phyloP scores from a whole-genome alignment of 2,329 filamentous ascomycete genomes.

The Verruconis gallopava region DNA sequence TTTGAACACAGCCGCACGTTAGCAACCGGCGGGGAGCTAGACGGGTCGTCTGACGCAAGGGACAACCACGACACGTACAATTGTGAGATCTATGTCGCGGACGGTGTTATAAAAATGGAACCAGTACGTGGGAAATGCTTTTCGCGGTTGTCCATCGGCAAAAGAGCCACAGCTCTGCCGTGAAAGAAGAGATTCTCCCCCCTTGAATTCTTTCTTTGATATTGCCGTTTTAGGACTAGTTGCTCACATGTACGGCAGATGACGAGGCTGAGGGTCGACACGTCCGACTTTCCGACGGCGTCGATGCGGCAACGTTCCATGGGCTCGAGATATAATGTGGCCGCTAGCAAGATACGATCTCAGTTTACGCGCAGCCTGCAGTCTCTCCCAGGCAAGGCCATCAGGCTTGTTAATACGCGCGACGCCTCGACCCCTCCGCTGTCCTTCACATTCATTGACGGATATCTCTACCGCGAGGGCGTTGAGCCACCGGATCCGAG shows the following conservation, averaged over 20 bases:
- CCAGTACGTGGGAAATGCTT: constrained; percentile 15
- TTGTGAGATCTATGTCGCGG: constrained; percentile 23
- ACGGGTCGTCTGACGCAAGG: background rate
- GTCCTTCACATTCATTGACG: constrained; percentile 56
- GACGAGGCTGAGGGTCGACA: constrained; percentile 16
- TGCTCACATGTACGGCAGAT: background rate
- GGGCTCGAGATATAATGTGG: constrained; percentile 10
- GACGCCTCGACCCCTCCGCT: constrained; percentile 44
- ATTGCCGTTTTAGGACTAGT: constrained; percentile 1
- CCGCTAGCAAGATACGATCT: constrained; percentile 23
- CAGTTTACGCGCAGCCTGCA: constrained; percentile 24
- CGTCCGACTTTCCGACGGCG: constrained; percentile 21
- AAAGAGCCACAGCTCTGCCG: constrained; percentile 8
- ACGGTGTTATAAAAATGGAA: constrained; percentile 25
- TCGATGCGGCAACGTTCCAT: constrained; percentile 19
- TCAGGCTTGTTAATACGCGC: constrained; percentile 47
- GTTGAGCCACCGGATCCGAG: constrained; percentile 47
- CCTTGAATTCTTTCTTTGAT: no score
- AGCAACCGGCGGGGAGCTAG: background rate
- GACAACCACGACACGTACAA: constrained; percentile 25
- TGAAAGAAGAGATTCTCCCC: no score
- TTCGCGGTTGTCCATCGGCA: background rate
- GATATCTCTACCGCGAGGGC: constrained; percentile 45
- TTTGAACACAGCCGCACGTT: background rate
- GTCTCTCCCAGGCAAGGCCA: constrained; percentile 31